Evolutionary conservation across 306 rosid species (phyloP), one percentile per base, ranked within the genome.

Genomic region (Castanospermum australe): DNA sequence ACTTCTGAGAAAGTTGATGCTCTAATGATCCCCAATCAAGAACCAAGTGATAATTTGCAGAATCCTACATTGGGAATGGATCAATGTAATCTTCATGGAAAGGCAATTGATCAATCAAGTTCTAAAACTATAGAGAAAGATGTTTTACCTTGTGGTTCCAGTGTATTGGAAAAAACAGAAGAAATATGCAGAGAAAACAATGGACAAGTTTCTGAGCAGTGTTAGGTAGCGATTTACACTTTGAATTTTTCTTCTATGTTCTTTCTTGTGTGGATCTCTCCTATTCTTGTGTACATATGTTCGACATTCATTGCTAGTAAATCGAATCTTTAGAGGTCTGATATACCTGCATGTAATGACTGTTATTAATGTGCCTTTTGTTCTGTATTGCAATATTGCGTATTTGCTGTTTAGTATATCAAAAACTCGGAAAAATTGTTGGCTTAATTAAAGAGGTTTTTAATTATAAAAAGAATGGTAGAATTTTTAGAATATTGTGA

Each of bases 1-100:
- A 79, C 82, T 45, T 80, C 83, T 73, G 91, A 88, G 81, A 80
- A 81, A 77, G 83, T 80, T 75, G 86, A 68, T 67, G 42, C 82
- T 76, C 81, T 36, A 41, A 21, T 24, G 50, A 60, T 24, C 55
- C 79, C 73, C 65, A 81, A 30, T 79, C 76, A 63, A 54, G 82
- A 75, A 60, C 42, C 72, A 39, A 61, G 28, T 25, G 83, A 78
- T 60, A 47, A 54, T 67, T 60, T 72, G 68, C 85, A 50, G 80
- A 72, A 22, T 81, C 51, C 59, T 24, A 18, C 70, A 59, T 32
- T 61, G 84, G 71, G 54, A 54, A 76, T 9, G 24, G 61, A 62
- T 75, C 79, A 21, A 50, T 81, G 51, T 55, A 36, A 75, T 52
- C 48, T 63, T 68, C 66, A 65, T 5, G 79, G 28, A 36, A 78